These are phyloP conservation scores for Helianthus annuus DNA, from an alignment of 129 eudicot species.

Conservation along the genomic window DNA sequence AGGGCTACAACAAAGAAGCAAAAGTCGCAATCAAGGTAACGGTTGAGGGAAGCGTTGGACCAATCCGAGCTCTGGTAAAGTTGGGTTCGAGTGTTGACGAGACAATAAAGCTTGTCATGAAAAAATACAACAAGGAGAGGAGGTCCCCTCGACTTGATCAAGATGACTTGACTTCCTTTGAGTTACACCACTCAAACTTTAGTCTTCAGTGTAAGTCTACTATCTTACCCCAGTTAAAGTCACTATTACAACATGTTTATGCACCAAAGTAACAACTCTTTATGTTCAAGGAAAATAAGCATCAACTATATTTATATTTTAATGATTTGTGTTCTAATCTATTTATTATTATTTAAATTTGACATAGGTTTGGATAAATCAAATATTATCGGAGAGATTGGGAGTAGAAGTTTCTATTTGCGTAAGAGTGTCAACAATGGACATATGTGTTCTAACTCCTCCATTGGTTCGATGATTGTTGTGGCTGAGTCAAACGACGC, in stretches of 20 bases:
- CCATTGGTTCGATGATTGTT: constrained; percentile 21
- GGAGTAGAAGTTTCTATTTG: constrained; percentile 80
- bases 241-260: too few species aligned
- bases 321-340: too few species aligned
- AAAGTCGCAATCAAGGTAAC: constrained; percentile 82
- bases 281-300: too few species aligned
- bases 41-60: constrained; percentile 84
- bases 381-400: constrained; percentile 66
- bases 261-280: too few species aligned
- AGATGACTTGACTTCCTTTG: constrained; percentile 46
- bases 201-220: constrained; percentile 63
- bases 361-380: constrained; percentile 63
- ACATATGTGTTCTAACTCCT: constrained; percentile 5
- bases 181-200: constrained; percentile 68
- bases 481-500: constrained; percentile 1
- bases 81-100: constrained; percentile 80
- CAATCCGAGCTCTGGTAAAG: constrained; percentile 67
- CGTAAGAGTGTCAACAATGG: constrained; percentile 43
- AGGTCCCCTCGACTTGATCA: constrained; percentile 63
- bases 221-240: background rate
- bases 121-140: constrained; percentile 63
- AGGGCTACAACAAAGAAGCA: constrained; percentile 45
- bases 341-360: background rate
- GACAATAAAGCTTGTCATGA: constrained; percentile 62
- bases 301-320: too few species aligned